Base-by-base conservation (phyloP, 2,329 filamentous ascomycete species). In the Domatiomyces globalis region DNA sequence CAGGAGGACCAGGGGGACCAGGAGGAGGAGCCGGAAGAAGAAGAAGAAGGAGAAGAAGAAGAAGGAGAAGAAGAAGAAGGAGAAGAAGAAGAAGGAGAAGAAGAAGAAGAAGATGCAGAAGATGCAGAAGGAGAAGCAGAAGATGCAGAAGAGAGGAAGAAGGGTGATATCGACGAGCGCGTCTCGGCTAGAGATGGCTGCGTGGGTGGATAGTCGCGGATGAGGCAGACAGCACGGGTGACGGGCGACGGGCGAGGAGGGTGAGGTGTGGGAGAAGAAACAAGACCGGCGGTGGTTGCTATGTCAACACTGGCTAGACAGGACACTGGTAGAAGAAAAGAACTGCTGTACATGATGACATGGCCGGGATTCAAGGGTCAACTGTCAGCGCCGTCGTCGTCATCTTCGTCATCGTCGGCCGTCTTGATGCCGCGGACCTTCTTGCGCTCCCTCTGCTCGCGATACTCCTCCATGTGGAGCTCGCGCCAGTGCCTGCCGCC, bases 391-490 rank as follows among this genome's bases (percentile, higher is more conserved):
- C 33, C 33, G 33, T 39, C 33, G 15, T 39, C 33, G 33, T 39
- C 33, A 5, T 39, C 33, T 25, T 25, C 22, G 22, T 25, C 33
- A 10, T 39, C 33, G 12, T 10, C 33, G 12, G 33, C 33, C 33
- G 33, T 39, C 33, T 39, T 39, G 8, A 39, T 39, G 10, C 33
- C 33, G 10, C 33, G 33, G 33, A 39, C 33, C 33, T 39, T 39
- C 33, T 39, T 39, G 10, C 33, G 9, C 15, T 39, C 33, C 8
- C 33, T 7, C 33, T 39, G 33, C 33, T 39, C 33, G 5, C 33
- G 33, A 29, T 52, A 52, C 48, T 46, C 48, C 19, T 48, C 51
- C 12, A 52, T 36, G 29, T 52, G 36, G n/a, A 48, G 43, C 42
- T 52, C 45, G 19, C 45, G 47, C 51, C 51, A 52, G 15, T 36